Conservation (phyloP, 73 alveolate species). For the Paramecium biaurelia region DNA sequence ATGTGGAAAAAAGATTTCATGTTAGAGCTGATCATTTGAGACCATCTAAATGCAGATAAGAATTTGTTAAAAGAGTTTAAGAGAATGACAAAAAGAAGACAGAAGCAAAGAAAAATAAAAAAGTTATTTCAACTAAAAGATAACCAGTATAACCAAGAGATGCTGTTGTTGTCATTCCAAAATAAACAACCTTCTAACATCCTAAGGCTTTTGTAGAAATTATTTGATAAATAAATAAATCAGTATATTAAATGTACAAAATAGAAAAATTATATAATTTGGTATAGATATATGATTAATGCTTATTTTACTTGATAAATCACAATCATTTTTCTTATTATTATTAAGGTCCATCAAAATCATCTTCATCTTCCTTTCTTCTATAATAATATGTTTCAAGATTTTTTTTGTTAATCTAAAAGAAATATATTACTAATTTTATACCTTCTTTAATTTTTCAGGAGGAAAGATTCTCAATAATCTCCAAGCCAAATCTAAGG, state of each 20-base stretch:
- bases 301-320: neutral
- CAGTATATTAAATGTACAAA: conserved; percentile 18
- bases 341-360: conserved; percentile 41
- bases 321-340: conserved; percentile 32
- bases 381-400: conserved; percentile 73
- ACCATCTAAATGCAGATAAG: conserved; percentile 95
- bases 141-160: conserved; percentile 61
- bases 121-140: conserved; percentile 59
- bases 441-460: conserved; percentile 85
- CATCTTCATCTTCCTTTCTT: conserved; percentile 76
- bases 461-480: conserved; percentile 97
- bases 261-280: neutral
- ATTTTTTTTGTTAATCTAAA: conserved; percentile 73
- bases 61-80: conserved; percentile 93
- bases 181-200: conserved; percentile 50
- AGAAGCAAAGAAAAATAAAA: conserved; percentile 67
- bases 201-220: conserved; percentile 62
- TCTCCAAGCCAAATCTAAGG: conserved; percentile 96
- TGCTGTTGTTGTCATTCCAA: conserved; percentile 45
- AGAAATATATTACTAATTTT: neutral
- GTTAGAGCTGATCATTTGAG: conserved; percentile 92
- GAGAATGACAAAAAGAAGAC: conserved; percentile 80
- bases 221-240: conserved; percentile 50
- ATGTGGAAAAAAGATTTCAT: conserved; percentile 87
- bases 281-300: neutral